Evolutionary conservation across 164 flowering plant species (phyloP).

Genomic region (Protea cynaroides): DNA sequence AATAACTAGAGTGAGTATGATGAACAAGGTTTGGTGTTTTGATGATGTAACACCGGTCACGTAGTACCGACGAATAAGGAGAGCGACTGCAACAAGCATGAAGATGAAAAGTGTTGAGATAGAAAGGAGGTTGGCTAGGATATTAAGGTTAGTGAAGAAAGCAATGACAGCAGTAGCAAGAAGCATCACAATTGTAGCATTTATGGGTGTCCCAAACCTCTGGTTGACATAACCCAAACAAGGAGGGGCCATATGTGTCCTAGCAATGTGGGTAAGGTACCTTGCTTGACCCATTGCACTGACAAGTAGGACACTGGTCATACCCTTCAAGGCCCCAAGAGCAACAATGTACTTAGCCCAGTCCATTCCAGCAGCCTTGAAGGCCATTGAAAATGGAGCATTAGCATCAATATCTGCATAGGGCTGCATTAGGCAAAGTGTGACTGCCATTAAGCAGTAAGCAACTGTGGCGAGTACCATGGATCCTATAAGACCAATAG

Average conservation of each 20-base stretch:
- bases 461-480: constrained; percentile 28
- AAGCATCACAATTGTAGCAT: constrained; percentile 54
- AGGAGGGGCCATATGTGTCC: constrained; percentile 77
- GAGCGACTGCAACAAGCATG: constrained; percentile 54
- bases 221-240: constrained; percentile 42
- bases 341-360: constrained; percentile 76
- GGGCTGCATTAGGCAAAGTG: constrained; percentile 46
- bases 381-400: constrained; percentile 61
- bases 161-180: constrained; percentile 44
- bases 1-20: constrained; percentile 27
- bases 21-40: constrained; percentile 31
- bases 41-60: constrained; percentile 35
- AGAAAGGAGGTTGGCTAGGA: constrained; percentile 55
- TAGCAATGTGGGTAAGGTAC: constrained; percentile 72
- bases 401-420: constrained; percentile 25
- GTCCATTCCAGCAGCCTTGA: constrained; percentile 38
- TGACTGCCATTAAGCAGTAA: constrained; percentile 36
- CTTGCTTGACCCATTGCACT: constrained; percentile 66
- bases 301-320: constrained; percentile 63
- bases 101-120: constrained; percentile 69
- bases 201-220: constrained; percentile 59
- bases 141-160: constrained; percentile 49
- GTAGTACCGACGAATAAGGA: constrained; percentile 62
- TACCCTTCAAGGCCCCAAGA: constrained; percentile 55
- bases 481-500: constrained; percentile 48